phyloP scores from a whole-genome alignment of 306 rosid genomes.

The Cicer yamashitae region DNA sequence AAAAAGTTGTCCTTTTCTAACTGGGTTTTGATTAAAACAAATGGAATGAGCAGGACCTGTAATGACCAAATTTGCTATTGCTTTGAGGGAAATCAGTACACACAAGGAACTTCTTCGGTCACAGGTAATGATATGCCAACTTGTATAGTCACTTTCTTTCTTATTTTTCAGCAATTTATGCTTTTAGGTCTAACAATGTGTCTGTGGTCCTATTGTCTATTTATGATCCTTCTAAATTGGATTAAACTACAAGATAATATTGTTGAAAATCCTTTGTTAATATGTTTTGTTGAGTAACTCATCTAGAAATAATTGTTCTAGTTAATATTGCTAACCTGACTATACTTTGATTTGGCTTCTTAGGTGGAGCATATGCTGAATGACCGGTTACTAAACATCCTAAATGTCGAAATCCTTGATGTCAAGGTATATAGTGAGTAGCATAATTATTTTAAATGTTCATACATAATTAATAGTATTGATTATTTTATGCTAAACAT shows the following conservation, averaged over 20 bases:
- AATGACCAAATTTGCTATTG: constrained; percentile 82
- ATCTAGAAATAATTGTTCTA: constrained; percentile 20
- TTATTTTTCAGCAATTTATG: constrained; percentile 28
- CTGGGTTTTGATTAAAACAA: constrained; percentile 14
- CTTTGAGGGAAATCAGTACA: constrained; percentile 89
- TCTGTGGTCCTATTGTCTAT: constrained; percentile 7
- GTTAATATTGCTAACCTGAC: constrained; percentile 42
- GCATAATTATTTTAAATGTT: not conserved
- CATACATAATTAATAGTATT: constrained; percentile 5
- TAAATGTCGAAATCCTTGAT: constrained; percentile 73
- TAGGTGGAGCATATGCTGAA: constrained; percentile 80
- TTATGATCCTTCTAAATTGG: constrained; percentile 23
- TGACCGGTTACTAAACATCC: constrained; percentile 65
- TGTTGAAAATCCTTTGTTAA: not conserved
- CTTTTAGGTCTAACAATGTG: constrained; percentile 19
- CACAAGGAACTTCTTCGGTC: constrained; percentile 92
- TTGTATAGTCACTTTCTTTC: not conserved
- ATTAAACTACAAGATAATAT: constrained; percentile 16
- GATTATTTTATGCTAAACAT: constrained; percentile 17
- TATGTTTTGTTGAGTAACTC: not conserved
- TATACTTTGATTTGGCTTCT: constrained; percentile 38
- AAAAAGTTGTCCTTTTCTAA: not conserved
- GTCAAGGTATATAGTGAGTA: constrained; percentile 59
- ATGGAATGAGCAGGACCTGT: constrained; percentile 73
- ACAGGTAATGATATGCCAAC: constrained; percentile 63